Evolutionary conservation across 805 yeast species (phyloP).

Genomic region (Peterozyma toletana): DNA sequence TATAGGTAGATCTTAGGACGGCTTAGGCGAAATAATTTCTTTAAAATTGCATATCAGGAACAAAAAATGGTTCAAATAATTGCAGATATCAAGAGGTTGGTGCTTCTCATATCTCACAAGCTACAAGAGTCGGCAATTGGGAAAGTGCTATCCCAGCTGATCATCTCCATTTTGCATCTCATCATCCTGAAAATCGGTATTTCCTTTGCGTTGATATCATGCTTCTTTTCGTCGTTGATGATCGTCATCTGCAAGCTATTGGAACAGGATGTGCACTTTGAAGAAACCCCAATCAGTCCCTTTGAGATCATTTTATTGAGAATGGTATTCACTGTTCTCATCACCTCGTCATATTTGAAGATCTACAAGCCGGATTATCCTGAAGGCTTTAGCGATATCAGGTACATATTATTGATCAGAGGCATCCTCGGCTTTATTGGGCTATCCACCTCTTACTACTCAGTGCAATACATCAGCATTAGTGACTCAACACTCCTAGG

Average conservation of each 20-base stretch:
- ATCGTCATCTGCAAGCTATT: conserved; percentile 34
- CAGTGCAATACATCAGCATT: conserved; percentile 34
- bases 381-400: conserved; percentile 28
- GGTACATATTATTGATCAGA: conserved; percentile 25
- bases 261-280: conserved; percentile 29
- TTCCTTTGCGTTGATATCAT: conserved; percentile 27
- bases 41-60: no score
- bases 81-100: no score
- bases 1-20: no score
- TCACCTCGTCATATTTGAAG: conserved; percentile 31
- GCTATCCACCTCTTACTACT: conserved; percentile 34
- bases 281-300: conserved; percentile 29
- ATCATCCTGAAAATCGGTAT: conserved; percentile 24
- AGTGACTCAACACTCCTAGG: conserved; percentile 39
- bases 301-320: conserved; percentile 34
- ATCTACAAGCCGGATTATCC: conserved; percentile 36
- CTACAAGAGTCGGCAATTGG: no score
- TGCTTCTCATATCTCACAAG: no score
- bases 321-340: conserved; percentile 32
- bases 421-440: conserved; percentile 34
- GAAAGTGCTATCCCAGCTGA: no score
- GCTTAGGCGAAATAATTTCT: no score
- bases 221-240: conserved; percentile 38
- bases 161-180: neutral
- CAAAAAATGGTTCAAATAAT: no score